These are phyloP conservation scores for Alternaria postmessia DNA, from an alignment of 2,329 filamentous ascomycete species.

Conservation along the genomic window DNA sequence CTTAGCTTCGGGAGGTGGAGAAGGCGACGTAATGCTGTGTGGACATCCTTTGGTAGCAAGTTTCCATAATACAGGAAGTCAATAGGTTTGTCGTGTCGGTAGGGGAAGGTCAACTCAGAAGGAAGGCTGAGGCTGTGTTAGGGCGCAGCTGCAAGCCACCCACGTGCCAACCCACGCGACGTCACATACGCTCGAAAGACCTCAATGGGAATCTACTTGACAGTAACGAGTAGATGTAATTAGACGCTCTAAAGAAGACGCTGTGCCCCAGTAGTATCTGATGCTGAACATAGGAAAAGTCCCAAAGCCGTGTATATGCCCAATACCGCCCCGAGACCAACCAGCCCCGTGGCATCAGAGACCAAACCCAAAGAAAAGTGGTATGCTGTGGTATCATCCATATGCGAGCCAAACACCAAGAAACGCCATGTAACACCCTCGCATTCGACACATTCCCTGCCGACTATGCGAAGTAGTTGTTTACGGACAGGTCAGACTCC, in stretches of 20 bases:
- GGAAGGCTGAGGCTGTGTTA: neutral
- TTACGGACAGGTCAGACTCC: slow-evolving; percentile 46
- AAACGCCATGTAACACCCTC: slow-evolving; percentile 4
- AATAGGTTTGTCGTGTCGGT: neutral
- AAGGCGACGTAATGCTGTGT: no score
- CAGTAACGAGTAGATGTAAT: neutral
- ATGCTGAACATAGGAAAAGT: slow-evolving; percentile 13
- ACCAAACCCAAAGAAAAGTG: slow-evolving; percentile 5
- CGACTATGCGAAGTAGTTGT: neutral
- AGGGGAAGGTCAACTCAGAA: no score
- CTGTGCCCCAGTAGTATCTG: slow-evolving; percentile 4
- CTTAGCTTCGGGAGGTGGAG: no score
- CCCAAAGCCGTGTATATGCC: neutral
- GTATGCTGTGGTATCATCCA: slow-evolving; percentile 25
- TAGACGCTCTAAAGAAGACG: neutral
- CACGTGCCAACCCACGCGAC: neutral
- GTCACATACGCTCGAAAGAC: neutral
- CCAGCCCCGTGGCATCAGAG: neutral
- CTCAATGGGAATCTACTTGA: neutral
- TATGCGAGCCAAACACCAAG: slow-evolving; percentile 14
- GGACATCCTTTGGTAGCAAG: no score
- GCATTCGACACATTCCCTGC: neutral
- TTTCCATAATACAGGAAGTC: no score
- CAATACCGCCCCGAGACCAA: neutral
- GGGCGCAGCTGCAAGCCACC: neutral